Base-by-base conservation (phyloP, 2,329 filamentous ascomycete species). In the Pestalotiopsis sp. region DNA sequence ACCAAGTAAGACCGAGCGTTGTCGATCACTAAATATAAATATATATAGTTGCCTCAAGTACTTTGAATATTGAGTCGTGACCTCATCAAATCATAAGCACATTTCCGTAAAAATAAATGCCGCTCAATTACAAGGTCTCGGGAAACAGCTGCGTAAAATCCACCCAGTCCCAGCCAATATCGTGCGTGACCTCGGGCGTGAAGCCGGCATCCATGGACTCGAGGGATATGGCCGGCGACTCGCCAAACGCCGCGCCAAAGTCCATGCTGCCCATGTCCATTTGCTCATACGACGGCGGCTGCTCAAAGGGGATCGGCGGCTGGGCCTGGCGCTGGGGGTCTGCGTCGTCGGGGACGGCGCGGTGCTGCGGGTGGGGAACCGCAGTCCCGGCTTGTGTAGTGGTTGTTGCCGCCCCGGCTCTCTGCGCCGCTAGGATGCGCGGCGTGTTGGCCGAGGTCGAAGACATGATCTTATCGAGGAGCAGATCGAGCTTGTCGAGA, bases 101-200 rank as follows among this genome's bases (percentile, higher is more conserved):
- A 38, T 41, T 14, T 12, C 25, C 27, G 27, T 7, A 20, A 36
- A 31, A 20, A 23, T 17, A 0, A 23, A 36, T 6, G 0, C 17
- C 31, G 5, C 38, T 13, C 2, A 1, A 31, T 3, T 52, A 52
- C 27, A 39, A 41, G 14, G 62, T 49, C 27, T 64, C 62, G 3
- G 41, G 62, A 38, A 69, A 69, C 13, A 66, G 36, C 5, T 66
- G 67, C 12, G 63, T 64, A 58, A 69, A 69, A n/a, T 69, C 64
- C 13, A 52, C 67, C 67, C 67, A 69, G 49, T 69, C 64, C 67
- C 67, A 69, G 2, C 58, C 45, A 20, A 69, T 69, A 1, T 69
- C 67, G 20, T 66, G 63, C 13, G 57, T 55, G 23, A 55, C 25
- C 58, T 59, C 67, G 3, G 41, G 55, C 23, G 67, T 62, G 25